These are phyloP conservation scores for Fusarium nematophilum DNA, from an alignment of 2,329 filamentous ascomycete genomes.

Conservation along the genomic window DNA sequence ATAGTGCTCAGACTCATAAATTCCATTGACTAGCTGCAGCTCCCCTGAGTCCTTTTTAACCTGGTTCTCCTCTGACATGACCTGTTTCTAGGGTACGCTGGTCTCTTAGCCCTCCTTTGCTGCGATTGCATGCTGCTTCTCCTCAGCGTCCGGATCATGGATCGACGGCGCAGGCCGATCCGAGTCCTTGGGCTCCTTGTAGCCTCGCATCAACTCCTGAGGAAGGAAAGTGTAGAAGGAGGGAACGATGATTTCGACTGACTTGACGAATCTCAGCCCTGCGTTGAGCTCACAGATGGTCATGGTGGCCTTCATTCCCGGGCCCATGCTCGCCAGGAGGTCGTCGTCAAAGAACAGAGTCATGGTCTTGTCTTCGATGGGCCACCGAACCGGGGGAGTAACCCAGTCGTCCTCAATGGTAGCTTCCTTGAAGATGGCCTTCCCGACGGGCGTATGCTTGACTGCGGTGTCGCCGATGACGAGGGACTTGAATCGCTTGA, in stretches of 20 bases:
- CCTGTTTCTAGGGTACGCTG: too few relatives aligned
- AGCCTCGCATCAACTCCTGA: constrained; percentile 76
- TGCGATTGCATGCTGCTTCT: constrained; percentile 42
- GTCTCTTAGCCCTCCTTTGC: constrained; percentile 30
- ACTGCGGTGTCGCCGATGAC: constrained; percentile 48
- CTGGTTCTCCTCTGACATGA: too few relatives aligned
- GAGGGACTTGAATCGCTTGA: constrained; percentile 58
- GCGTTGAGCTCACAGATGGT: constrained; percentile 69
- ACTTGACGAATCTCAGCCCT: constrained; percentile 73
- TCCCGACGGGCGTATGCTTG: constrained; percentile 57
- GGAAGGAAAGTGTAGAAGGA: constrained; percentile 73
- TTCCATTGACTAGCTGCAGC: neutral
- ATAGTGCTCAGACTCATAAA: constrained; percentile 3
- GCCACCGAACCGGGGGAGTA: constrained; percentile 40
- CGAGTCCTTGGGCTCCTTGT: constrained; percentile 65
- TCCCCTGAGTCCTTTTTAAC: too few relatives aligned
- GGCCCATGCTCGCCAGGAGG: constrained; percentile 62
- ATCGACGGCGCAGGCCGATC: constrained; percentile 60
- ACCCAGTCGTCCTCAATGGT: constrained; percentile 62
- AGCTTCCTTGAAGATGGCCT: constrained; percentile 56
- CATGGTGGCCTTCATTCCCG: constrained; percentile 72
- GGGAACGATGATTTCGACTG: constrained; percentile 64
- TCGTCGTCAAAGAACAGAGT: constrained; percentile 76
- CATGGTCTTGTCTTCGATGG: constrained; percentile 31
- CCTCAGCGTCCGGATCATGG: constrained; percentile 46